phyloP scores from a whole-genome alignment of 2,329 filamentous ascomycete genomes.

The Aspergillus viridinutans region DNA sequence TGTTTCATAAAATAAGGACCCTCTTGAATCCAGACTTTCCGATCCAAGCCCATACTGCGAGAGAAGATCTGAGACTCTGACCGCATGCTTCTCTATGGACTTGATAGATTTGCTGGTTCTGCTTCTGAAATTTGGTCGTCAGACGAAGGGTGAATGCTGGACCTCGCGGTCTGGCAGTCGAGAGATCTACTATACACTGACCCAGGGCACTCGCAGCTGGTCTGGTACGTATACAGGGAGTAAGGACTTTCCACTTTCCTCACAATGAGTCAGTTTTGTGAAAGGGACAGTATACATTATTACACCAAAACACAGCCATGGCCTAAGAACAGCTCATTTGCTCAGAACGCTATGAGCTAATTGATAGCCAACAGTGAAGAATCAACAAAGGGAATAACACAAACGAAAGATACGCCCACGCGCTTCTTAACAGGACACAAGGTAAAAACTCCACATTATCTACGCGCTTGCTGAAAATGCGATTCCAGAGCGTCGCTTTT shows the following conservation, averaged over 20 bases:
- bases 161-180: not conserved
- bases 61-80: not conserved
- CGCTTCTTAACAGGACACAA: not conserved
- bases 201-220: not conserved
- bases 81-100: not conserved
- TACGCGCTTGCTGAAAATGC: not conserved
- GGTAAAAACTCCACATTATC: not conserved
- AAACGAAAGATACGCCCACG: not conserved
- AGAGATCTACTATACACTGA: too few species aligned
- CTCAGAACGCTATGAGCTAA: not conserved
- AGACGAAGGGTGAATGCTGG: not conserved
- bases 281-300: not conserved
- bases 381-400: not conserved
- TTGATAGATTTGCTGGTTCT: not conserved
- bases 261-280: not conserved
- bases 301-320: not conserved
- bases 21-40: not conserved
- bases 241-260: not conserved
- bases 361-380: not conserved
- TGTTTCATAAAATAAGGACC: not conserved
- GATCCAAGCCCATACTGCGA: not conserved
- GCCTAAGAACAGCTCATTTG: not conserved
- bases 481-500: not conserved
- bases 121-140: not conserved
- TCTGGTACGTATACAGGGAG: not conserved